Base-by-base conservation (phyloP, 2,329 filamentous ascomycete genomes). In the Aspergillus thermomutatus region DNA sequence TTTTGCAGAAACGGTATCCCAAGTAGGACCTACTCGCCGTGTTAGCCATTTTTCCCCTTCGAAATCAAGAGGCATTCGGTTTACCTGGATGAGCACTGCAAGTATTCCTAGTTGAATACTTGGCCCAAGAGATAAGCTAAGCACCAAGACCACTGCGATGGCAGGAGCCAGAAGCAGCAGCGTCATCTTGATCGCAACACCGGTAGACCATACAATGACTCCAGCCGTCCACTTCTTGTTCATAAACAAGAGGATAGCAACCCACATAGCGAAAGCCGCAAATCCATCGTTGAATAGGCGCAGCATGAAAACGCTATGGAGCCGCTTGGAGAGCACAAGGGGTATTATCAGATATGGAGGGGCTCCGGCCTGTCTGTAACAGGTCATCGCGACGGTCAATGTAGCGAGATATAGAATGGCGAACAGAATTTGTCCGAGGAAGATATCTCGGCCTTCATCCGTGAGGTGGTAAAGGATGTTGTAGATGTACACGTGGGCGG, bases 211-310 rank as follows among this genome's bases (percentile, higher is more conserved):
- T 50, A 86, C 78, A 17, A 91, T 71, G 50, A 86, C 87, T 6
- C 87, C 94, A 0, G 88, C 66, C 26, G 86, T 86, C 89, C 90
- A 97, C 56, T 82, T 79, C 31, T 86, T 82, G 48, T 83, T 83
- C 77, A 97, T 91, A 70, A 92, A 89, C 61, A 85, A 80, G 69
- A 85, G 89, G 41, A 97, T 87, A n/a, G 91, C 85, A 19, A 86
- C 72, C 84, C 91, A 97, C 59, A 99, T 82, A 64, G 90, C 91
- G 65, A 94, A 81, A 3, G 88, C 85, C 19, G 92, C 92, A 70
- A 96, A 90, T 65, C 92, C 91, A 76, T 99, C 94, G 75, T 99
- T 99, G 81, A 99, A 99, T 69, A 93, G 88, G 46, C 94, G 86
- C 54, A 99, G 82, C 64, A 99, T 77, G 69, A 94, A 99, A 65